Evolutionary conservation across 352 stramenopile species (phyloP).

Genomic region (Pythium volutum): DNA sequence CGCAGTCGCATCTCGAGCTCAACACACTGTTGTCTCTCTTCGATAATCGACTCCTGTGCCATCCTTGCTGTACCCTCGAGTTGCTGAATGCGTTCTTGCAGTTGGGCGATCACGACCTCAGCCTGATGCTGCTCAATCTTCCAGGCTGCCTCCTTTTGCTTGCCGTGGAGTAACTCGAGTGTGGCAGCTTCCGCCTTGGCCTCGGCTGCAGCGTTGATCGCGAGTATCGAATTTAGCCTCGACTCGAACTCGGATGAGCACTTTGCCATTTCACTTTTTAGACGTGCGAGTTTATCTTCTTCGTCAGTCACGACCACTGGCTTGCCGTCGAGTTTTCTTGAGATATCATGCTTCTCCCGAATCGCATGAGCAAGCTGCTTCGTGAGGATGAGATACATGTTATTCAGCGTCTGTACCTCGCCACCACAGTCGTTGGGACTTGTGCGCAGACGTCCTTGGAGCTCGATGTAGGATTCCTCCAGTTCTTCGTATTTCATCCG

Average conservation of each 20-base stretch:
- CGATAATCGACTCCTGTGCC: slow-evolving; percentile 22
- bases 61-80: slow-evolving; percentile 29
- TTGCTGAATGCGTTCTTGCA: slow-evolving; percentile 19
- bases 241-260: slow-evolving; percentile 45
- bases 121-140: slow-evolving; percentile 43
- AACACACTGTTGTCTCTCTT: slow-evolving; percentile 31
- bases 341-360: slow-evolving; percentile 73
- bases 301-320: slow-evolving; percentile 16
- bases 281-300: slow-evolving; percentile 29
- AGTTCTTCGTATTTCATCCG: slow-evolving; percentile 82
- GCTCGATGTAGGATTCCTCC: slow-evolving; percentile 48
- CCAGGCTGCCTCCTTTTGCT: slow-evolving; percentile 61
- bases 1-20: slow-evolving; percentile 16
- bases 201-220: slow-evolving; percentile 35
- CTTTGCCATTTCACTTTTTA: slow-evolving; percentile 43
- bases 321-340: slow-evolving; percentile 36
- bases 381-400: slow-evolving; percentile 59
- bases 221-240: slow-evolving; percentile 36
- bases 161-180: slow-evolving; percentile 53
- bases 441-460: slow-evolving; percentile 43
- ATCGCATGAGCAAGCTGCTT: slow-evolving; percentile 67
- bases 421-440: slow-evolving; percentile 15
- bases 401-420: slow-evolving; percentile 60
- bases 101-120: slow-evolving; percentile 32
- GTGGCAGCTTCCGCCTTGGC: slow-evolving; percentile 41